phyloP scores from a whole-genome alignment of 2,329 filamentous ascomycete species.

The Zymoseptoria passerinii region DNA sequence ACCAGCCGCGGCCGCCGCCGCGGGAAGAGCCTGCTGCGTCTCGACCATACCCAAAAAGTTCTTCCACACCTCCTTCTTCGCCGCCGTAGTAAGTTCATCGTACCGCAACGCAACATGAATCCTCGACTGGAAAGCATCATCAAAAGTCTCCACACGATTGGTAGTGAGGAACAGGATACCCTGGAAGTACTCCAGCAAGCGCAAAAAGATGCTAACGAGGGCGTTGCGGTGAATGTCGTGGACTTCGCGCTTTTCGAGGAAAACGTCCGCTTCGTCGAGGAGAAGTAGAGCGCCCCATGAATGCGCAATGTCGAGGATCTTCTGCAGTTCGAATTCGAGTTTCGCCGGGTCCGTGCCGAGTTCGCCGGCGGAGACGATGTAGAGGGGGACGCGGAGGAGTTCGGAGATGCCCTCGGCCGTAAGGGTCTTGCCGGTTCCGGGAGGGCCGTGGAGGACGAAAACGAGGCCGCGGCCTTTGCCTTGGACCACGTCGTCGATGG shows the following conservation, averaged over 20 bases:
- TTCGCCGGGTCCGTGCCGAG: slow-evolving; percentile 67
- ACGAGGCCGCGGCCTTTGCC: slow-evolving; percentile 84
- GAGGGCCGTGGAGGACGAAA: slow-evolving; percentile 71
- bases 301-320: slow-evolving; percentile 78
- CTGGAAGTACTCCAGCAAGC: slow-evolving; percentile 83
- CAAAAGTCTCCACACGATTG: slow-evolving; percentile 79
- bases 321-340: slow-evolving; percentile 69
- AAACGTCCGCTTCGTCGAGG: slow-evolving; percentile 78
- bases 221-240: slow-evolving; percentile 80
- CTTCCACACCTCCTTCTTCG: slow-evolving; percentile 72
- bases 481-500: slow-evolving; percentile 62
- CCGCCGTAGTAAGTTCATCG: slow-evolving; percentile 61
- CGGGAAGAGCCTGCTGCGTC: slow-evolving; percentile 52
- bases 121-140: slow-evolving; percentile 80
- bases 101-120: slow-evolving; percentile 82
- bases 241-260: slow-evolving; percentile 73
- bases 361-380: slow-evolving; percentile 75
- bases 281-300: slow-evolving; percentile 79
- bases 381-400: slow-evolving; percentile 69
- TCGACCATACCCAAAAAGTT: slow-evolving; percentile 71
- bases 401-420: slow-evolving; percentile 83
- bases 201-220: slow-evolving; percentile 78
- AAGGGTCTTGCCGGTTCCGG: slow-evolving; percentile 80
- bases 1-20: slow-evolving; percentile 54
- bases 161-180: slow-evolving; percentile 86